phyloP scores from a whole-genome alignment of 495 filamentous ascomycete species.

The Penicillium lagena region DNA sequence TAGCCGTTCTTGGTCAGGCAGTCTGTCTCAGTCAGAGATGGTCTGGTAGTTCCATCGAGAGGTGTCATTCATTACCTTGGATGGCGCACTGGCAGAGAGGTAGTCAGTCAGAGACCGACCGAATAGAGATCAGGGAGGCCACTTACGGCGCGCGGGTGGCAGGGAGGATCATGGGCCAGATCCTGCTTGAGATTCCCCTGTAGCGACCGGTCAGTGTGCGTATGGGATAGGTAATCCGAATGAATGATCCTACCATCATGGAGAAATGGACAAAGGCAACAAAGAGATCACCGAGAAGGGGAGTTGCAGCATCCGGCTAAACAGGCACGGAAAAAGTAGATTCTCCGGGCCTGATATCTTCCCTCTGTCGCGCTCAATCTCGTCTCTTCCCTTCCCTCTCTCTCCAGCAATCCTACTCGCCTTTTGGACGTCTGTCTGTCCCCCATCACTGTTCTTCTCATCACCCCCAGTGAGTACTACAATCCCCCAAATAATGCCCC shows the following conservation, averaged over 20 bases:
- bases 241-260: no score
- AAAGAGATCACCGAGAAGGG: not conserved
- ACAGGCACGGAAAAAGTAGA: constrained; percentile 33
- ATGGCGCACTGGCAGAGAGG: constrained; percentile 65
- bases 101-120: not conserved
- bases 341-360: constrained; percentile 23
- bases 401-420: not conserved
- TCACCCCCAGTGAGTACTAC: no score
- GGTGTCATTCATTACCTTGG: constrained; percentile 52
- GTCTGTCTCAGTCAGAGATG: constrained; percentile 40
- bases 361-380: not conserved
- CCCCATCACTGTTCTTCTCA: no score
- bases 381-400: not conserved
- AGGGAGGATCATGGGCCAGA: constrained; percentile 69
- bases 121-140: not conserved
- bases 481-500: no score
- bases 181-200: constrained; percentile 59
- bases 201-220: no score
- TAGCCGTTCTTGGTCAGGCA: constrained; percentile 83
- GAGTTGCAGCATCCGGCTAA: no score
- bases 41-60: not conserved
- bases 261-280: not conserved
- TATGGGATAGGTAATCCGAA: no score
- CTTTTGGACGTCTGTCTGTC: not conserved
- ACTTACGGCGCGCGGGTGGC: constrained; percentile 82